phyloP scores from a whole-genome alignment of 257 asterid genomes.

The Solanum pennellii region DNA sequence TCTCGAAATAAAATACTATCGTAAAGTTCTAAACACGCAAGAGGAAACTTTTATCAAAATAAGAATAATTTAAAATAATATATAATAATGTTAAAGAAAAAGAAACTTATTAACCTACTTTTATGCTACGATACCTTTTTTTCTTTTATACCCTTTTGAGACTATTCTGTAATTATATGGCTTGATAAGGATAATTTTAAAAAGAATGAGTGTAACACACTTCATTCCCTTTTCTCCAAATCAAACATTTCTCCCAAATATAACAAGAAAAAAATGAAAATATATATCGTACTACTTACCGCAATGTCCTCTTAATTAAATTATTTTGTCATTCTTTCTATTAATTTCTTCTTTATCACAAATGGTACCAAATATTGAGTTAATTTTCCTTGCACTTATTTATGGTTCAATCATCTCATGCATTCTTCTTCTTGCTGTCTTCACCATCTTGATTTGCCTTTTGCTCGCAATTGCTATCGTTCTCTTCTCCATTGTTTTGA shows the following conservation, averaged over 20 bases:
- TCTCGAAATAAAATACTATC: neutral
- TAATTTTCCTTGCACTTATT: conserved; percentile 24
- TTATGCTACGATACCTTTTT: neutral
- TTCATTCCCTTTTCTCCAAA: conserved; percentile 13
- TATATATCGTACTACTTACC: neutral
- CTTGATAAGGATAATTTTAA: neutral
- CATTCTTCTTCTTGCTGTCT: conserved; percentile 7
- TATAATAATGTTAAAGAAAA: neutral
- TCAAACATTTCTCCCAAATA: neutral
- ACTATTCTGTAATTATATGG: neutral
- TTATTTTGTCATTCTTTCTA: neutral
- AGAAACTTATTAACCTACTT: neutral
- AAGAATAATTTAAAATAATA: neutral
- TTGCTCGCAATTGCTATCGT: conserved; percentile 2
- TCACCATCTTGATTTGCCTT: conserved; percentile 9
- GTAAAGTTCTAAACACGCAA: neutral
- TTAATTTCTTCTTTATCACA: neutral
- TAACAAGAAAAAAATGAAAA: neutral
- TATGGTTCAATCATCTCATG: conserved; percentile 18
- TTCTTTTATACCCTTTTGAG: neutral
- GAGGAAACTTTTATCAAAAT: neutral
- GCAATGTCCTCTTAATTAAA: no score
- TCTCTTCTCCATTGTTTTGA: conserved; percentile 5
- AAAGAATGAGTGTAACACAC: conserved; percentile 19
- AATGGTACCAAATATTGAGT: conserved; percentile 18